Conservation (phyloP, 768 basidiomycete species). For the Boletus rex-veris region DNA sequence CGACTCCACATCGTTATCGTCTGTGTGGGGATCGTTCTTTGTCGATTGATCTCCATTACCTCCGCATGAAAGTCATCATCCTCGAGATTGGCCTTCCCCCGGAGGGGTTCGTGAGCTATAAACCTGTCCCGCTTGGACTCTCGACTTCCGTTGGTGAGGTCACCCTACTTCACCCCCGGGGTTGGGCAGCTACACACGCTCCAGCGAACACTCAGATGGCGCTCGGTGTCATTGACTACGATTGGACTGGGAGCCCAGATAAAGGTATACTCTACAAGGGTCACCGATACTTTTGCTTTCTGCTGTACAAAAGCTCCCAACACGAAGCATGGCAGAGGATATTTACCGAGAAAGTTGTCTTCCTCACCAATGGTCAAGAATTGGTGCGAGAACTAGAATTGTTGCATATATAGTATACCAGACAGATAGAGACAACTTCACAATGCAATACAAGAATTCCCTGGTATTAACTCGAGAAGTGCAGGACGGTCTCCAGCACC, state of each 20-base stretch:
- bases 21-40: conserved; percentile 21
- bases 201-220: conserved; percentile 3
- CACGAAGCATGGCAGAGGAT: conserved; percentile 8
- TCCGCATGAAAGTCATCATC: conserved; percentile 10
- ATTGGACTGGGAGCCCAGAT: conserved; percentile 13
- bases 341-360: conserved; percentile 16
- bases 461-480: no score
- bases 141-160: conserved; percentile 3
- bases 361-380: conserved; percentile 7
- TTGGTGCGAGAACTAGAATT: conserved; percentile 5
- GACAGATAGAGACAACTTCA: no score
- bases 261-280: conserved; percentile 6
- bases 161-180: background rate
- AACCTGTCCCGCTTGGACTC: background rate
- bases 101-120: background rate
- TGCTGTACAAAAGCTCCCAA: conserved; percentile 7
- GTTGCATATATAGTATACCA: background rate
- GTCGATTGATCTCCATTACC: conserved; percentile 1
- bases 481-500: no score
- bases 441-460: no score
- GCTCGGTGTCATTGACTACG: conserved; percentile 20
- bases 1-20: conserved; percentile 13
- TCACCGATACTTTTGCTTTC: conserved; percentile 16
- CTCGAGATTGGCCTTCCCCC: conserved; percentile 4
- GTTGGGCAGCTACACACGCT: background rate